Conservation (phyloP, 2,329 filamentous ascomycete genomes). For the Cryphonectria japonica region DNA sequence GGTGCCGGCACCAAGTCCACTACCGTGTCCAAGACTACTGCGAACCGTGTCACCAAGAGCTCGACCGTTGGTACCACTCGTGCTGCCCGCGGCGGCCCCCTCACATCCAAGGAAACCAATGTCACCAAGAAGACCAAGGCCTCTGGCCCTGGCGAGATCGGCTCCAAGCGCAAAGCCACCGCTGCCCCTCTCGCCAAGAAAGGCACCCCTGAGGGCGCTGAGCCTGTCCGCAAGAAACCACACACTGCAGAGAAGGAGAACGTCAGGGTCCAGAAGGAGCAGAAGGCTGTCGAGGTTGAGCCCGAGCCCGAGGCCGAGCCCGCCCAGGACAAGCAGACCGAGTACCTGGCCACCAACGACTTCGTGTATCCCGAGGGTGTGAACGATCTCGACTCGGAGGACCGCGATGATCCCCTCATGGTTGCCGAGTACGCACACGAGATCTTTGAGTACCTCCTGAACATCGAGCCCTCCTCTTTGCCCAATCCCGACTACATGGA, state of each 20-base stretch:
- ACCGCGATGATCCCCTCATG: slow-evolving; percentile 93
- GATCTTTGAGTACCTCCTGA: slow-evolving; percentile 93
- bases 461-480: slow-evolving; percentile 77
- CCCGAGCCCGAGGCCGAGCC: slow-evolving; percentile 35
- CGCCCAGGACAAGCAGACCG: slow-evolving; percentile 37
- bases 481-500: slow-evolving; percentile 96
- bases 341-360: slow-evolving; percentile 35
- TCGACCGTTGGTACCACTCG: slow-evolving; percentile 61
- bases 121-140: slow-evolving; percentile 59
- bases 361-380: slow-evolving; percentile 46
- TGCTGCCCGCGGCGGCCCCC: slow-evolving; percentile 46
- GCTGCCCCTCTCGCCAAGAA: slow-evolving; percentile 62
- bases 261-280: slow-evolving; percentile 44
- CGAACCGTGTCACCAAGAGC: slow-evolving; percentile 79
- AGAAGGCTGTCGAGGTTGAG: slow-evolving; percentile 40
- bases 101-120: slow-evolving; percentile 64
- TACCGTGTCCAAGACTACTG: slow-evolving; percentile 77
- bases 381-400: slow-evolving; percentile 80
- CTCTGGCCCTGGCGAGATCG: slow-evolving; percentile 32
- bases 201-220: slow-evolving; percentile 64
- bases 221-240: slow-evolving; percentile 70
- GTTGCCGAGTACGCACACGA: slow-evolving; percentile 96
- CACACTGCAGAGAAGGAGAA: slow-evolving; percentile 59
- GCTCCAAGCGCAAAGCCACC: slow-evolving; percentile 66
- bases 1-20: slow-evolving; percentile 62